Conservation (phyloP, 352 stramenopile species). For the Phytopythium boreale region DNA sequence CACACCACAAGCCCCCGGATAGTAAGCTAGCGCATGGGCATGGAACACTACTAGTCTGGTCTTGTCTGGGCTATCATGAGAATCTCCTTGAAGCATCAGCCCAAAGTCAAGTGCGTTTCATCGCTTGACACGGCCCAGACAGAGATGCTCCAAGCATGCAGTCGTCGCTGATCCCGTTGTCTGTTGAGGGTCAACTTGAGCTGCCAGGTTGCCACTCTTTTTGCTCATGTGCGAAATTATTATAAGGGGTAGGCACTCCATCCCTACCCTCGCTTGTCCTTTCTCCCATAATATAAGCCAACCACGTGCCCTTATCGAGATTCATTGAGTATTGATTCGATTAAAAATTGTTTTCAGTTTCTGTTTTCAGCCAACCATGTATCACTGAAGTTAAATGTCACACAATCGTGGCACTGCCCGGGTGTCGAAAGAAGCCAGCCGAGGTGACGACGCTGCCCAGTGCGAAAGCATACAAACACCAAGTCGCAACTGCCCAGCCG, state of each 20-base stretch:
- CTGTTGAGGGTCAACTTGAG: too few relatives aligned
- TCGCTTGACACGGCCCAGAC: too few relatives aligned
- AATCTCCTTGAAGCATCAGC: too few relatives aligned
- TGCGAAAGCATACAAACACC: neutral
- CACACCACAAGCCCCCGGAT: too few relatives aligned
- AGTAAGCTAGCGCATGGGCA: too few relatives aligned
- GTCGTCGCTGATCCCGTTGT: too few relatives aligned
- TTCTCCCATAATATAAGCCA: neutral
- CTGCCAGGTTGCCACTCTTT: too few relatives aligned
- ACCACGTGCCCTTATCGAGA: neutral
- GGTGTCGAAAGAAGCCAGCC: conserved; percentile 8
- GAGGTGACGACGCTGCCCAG: neutral
- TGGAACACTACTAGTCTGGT: too few relatives aligned
- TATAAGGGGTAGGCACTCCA: neutral
- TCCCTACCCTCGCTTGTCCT: neutral
- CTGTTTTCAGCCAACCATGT: neutral
- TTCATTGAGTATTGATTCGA: neutral
- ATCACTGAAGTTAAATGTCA: neutral
- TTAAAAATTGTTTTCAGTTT: neutral
- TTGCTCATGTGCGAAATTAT: too few relatives aligned
- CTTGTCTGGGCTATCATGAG: too few relatives aligned
- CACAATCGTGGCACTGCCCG: neutral
- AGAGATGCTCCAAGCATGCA: too few relatives aligned
- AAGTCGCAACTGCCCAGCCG: neutral
- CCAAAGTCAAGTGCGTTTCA: too few relatives aligned